These are phyloP conservation scores for Didymella pomorum DNA, from an alignment of 2,329 filamentous ascomycete genomes.

Conservation along the genomic window DNA sequence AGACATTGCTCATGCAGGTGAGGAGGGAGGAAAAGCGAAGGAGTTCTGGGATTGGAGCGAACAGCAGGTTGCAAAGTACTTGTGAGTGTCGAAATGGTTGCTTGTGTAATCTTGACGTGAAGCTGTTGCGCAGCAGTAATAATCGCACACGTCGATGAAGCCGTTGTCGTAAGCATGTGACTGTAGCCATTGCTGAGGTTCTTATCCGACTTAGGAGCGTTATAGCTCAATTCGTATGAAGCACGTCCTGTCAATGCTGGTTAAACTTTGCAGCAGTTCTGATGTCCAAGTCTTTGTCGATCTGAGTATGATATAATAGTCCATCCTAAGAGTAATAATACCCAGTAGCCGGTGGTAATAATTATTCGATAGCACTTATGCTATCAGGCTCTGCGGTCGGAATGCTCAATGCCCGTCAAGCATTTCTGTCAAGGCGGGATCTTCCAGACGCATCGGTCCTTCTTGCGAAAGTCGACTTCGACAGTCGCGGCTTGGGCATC, in stretches of 20 bases:
- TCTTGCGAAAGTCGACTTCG: background rate
- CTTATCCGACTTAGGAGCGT: background rate
- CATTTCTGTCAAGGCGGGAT: background rate
- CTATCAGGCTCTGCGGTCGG: background rate
- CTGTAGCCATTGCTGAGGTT: background rate
- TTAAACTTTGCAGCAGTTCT: background rate
- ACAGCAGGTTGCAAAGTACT: slow-evolving; percentile 35
- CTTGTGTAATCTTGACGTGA: background rate
- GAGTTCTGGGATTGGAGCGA: slow-evolving; percentile 59
- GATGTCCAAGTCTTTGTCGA: background rate
- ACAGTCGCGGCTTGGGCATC: slow-evolving; percentile 8
- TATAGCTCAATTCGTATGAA: background rate
- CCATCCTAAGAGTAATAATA: background rate
- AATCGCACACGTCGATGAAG: background rate
- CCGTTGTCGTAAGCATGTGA: background rate
- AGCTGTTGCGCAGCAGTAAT: background rate
- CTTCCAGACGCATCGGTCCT: slow-evolving; percentile 9
- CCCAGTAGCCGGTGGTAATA: background rate
- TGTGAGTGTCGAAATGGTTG: slow-evolving; percentile 15
- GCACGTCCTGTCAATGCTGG: background rate
- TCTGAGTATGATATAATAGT: background rate
- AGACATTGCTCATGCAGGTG: slow-evolving; percentile 36
- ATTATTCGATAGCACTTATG: background rate
- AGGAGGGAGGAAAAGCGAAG: slow-evolving; percentile 42
- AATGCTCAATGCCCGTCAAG: background rate